These are phyloP conservation scores for Cucurbita ficifolia DNA, from an alignment of 306 rosid species.

Conservation along the genomic window DNA sequence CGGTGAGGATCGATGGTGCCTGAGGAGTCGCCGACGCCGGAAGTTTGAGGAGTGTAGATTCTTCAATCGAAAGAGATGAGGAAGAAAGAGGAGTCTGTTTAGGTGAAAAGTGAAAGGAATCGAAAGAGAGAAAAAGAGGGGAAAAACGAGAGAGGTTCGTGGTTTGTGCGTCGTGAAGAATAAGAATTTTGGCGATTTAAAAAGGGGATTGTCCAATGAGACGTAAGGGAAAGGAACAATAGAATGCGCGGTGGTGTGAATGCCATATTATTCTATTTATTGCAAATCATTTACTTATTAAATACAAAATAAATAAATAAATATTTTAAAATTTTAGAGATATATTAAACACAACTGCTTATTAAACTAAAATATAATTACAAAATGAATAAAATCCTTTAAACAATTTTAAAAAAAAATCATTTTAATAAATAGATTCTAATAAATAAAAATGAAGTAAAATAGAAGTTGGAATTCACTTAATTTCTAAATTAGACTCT, in stretches of 20 bases:
- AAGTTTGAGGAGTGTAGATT: neutral
- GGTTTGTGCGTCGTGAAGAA: neutral
- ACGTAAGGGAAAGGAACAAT: neutral
- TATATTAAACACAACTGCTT: no score
- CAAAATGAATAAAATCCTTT: no score
- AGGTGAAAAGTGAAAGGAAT: neutral
- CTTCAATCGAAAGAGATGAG: neutral
- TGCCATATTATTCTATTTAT: neutral
- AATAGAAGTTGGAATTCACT: no score
- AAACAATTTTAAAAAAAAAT: no score
- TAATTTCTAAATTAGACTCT: no score
- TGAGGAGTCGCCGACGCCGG: neutral
- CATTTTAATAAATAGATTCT: no score
- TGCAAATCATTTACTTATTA: neutral
- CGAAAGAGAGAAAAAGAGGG: neutral
- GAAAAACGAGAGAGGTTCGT: neutral
- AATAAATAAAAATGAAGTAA: no score
- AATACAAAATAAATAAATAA: neutral
- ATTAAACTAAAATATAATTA: no score
- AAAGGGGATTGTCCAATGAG: neutral
- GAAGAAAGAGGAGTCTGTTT: neutral
- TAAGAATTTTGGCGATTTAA: neutral
- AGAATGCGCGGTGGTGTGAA: neutral
- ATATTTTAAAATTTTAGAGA: neutral
- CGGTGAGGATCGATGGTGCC: neutral